Percentiles rank a stretch among this genome's conserved stretches.
Conservation (phyloP, 2,329 filamentous ascomycete species). For the Fusarium dimerum region DNA sequence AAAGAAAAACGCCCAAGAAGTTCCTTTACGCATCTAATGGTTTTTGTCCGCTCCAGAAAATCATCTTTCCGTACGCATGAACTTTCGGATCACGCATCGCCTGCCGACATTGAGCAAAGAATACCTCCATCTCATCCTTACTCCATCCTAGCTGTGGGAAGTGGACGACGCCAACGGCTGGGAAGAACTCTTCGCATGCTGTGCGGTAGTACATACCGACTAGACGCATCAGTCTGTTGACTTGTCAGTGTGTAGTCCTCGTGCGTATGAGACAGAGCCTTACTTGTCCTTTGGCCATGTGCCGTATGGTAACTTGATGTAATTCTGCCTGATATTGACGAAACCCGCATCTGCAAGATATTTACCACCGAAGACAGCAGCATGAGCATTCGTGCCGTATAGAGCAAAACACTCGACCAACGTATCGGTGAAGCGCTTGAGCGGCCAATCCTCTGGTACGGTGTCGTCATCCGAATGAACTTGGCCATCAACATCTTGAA, state of each 20-base stretch:
- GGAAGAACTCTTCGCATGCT: constrained; percentile 44
- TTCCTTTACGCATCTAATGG: constrained; percentile 23
- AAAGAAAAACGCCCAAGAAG: not conserved
- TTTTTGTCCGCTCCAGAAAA: constrained; percentile 46
- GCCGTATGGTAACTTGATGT: constrained; percentile 45
- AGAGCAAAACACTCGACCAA: constrained; percentile 39
- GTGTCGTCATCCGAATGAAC: constrained; percentile 40
- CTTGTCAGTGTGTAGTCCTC: not conserved
- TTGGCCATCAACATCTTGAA: constrained; percentile 46
- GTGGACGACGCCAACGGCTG: constrained; percentile 41
- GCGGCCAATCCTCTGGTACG: constrained; percentile 35
- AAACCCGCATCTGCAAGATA: constrained; percentile 42
- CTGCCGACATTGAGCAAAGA: constrained; percentile 32
- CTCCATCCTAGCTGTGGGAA: constrained; percentile 41
- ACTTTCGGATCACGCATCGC: constrained; percentile 34
- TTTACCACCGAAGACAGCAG: constrained; percentile 38
- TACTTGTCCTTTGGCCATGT: constrained; percentile 49
- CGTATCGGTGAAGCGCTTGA: constrained; percentile 37
- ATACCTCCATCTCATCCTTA: constrained; percentile 33
- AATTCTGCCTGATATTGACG: constrained; percentile 39
- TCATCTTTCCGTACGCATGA: constrained; percentile 41
- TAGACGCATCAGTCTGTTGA: constrained; percentile 36
- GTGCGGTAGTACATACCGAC: constrained; percentile 44
- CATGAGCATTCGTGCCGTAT: constrained; percentile 40
- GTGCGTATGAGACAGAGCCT: not conserved